phyloP scores from a whole-genome alignment of 75 land plant species.

The Larix kaempferi region DNA sequence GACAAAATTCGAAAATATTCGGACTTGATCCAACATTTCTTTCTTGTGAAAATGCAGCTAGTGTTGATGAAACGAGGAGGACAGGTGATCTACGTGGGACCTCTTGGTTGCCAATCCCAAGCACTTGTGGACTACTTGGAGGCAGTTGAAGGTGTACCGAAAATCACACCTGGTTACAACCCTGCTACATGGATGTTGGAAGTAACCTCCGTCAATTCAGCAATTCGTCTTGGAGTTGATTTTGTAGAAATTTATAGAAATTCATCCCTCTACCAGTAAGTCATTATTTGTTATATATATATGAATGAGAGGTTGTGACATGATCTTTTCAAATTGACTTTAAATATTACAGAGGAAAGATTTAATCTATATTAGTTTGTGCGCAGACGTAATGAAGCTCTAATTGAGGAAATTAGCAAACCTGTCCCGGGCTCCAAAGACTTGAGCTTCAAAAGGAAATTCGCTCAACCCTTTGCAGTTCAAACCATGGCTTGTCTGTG shows the following conservation, averaged over 20 bases:
- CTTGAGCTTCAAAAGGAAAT: constrained; percentile 54
- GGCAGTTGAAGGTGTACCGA: constrained; percentile 26
- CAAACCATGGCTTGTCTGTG: constrained; percentile 55
- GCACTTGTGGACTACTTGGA: constrained; percentile 46
- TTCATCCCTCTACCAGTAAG: constrained; percentile 34
- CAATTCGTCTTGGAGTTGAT: constrained; percentile 21
- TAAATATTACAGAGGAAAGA: neutral
- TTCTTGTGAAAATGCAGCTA: constrained; percentile 16
- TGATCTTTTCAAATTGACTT: neutral
- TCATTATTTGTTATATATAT: neutral
- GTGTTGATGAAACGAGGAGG: constrained; percentile 52
- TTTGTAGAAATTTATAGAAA: constrained; percentile 27
- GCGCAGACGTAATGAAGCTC: constrained; percentile 47
- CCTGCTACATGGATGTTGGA: constrained; percentile 66
- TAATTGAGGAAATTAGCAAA: constrained; percentile 53
- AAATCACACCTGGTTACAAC: constrained; percentile 38
- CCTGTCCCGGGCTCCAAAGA: constrained; percentile 61
- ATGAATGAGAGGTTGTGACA: neutral
- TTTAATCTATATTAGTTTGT: neutral
- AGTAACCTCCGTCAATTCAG: constrained; percentile 20
- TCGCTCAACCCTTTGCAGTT: constrained; percentile 34
- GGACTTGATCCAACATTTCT: no score
- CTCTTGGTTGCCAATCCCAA: constrained; percentile 36
- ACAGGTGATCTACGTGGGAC: constrained; percentile 44
- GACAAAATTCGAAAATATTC: no score